phyloP scores from a whole-genome alignment of 352 stramenopile species.

The Peronospora belbahrii region DNA sequence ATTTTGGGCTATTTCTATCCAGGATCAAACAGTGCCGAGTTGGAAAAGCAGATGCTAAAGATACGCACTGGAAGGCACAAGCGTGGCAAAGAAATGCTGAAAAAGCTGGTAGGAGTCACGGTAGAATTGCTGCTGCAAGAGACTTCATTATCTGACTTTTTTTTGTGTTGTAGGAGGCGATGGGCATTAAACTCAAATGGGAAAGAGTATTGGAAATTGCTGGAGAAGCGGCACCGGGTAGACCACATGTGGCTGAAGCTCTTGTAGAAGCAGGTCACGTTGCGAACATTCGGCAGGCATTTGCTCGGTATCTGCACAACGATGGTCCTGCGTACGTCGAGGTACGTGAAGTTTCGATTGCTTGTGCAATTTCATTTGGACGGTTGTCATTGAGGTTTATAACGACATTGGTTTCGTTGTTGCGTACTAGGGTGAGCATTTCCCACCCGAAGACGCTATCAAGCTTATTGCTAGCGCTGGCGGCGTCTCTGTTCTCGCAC shows the following conservation, averaged over 20 bases:
- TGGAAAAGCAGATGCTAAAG: slow-evolving; percentile 72
- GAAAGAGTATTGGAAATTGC: slow-evolving; percentile 76
- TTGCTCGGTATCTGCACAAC: slow-evolving; percentile 76
- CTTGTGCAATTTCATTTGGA: background rate
- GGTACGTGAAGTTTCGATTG: slow-evolving; percentile 19
- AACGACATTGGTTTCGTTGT: background rate
- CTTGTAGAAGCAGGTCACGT: slow-evolving; percentile 73
- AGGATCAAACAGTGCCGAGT: slow-evolving; percentile 58
- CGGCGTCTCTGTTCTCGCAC: slow-evolving; percentile 73
- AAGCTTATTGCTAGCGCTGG: slow-evolving; percentile 77
- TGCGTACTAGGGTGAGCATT: slow-evolving; percentile 52
- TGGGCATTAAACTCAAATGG: slow-evolving; percentile 80
- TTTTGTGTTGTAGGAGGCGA: slow-evolving; percentile 44
- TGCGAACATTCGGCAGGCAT: slow-evolving; percentile 70
- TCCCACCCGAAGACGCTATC: slow-evolving; percentile 79
- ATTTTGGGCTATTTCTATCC: slow-evolving; percentile 84
- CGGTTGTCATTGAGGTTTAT: background rate
- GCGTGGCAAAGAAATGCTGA: slow-evolving; percentile 74
- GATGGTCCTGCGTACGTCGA: slow-evolving; percentile 78
- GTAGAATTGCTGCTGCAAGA: background rate
- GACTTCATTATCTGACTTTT: background rate
- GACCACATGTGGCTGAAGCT: slow-evolving; percentile 72
- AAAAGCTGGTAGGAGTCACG: slow-evolving; percentile 52
- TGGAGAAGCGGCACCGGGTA: slow-evolving; percentile 67
- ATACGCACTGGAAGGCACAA: slow-evolving; percentile 74